Evolutionary conservation across 129 eudicot genomes (phyloP), one percentile per base, ranked within the genome.

Genomic region (Tanacetum coccineum): DNA sequence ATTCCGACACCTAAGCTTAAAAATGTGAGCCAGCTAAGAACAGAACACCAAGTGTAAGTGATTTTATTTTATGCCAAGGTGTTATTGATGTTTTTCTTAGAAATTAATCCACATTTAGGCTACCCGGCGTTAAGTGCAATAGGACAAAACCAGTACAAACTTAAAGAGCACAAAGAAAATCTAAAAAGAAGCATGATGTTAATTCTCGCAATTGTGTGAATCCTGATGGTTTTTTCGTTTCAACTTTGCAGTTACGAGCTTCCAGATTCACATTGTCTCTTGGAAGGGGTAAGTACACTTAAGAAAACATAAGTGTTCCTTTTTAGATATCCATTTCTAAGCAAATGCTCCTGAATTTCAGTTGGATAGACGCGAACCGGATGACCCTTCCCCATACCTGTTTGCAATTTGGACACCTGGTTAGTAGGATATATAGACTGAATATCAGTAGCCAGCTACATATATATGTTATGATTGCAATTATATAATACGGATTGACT

Each of bases 21-120:
- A 73, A 87, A 87, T 44, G 80, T 94, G 66, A 94, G 72, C 85
- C 84, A 87, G 46, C 87, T 94, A 75, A 89, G 99, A 80, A 94
- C 99, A 62, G 99, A 94, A 72, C 99, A 94, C 78, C 95, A 87
- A 63, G 99, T 94, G 99, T 94, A 89, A 89, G 98, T 80, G 75
- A 51, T 20, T 58, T 15, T 57, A 18, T 61, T 32, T 49, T 15
- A 50, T 42, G 52, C 20, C 61, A 62, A 20, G 63, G 51, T 54
- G 36, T 63, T 40, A 56, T 48, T 56, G 72, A 36, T 44, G 9
- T 5, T 32, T 60, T 60, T 36, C 42, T 5, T 28, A 32, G 39
- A 32, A 32, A n/a, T 13, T 59, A 28, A 30, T 32, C 51, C 28
- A 3, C 28, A 17, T 39, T 21, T 55, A 55, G 32, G 22, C 22